A percentile compares a stretch with the other conserved stretches of the same genome.
phyloP scores from a whole-genome alignment of 495 filamentous ascomycete genomes.

The Hypoxylon perforatum region DNA sequence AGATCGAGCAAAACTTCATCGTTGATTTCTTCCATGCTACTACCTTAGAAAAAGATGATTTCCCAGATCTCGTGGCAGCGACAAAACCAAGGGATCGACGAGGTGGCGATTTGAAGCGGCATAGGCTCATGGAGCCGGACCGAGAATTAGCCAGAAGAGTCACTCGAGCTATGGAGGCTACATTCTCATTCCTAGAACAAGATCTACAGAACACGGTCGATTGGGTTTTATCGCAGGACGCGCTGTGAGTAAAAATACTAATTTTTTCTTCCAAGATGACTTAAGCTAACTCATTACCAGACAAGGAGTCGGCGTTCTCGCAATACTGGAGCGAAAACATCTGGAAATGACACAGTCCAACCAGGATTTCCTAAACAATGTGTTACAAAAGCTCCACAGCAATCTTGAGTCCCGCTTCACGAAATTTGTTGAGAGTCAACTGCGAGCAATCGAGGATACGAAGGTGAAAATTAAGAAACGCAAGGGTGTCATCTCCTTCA shows the following conservation, averaged over 20 bases:
- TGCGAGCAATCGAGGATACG: slow-evolving; percentile 96
- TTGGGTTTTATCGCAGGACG: slow-evolving; percentile 83
- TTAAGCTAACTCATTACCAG: slow-evolving; percentile 50
- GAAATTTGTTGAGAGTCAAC: slow-evolving; percentile 93
- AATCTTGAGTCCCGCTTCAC: slow-evolving; percentile 80
- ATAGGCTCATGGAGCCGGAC: slow-evolving; percentile 84
- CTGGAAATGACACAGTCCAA: slow-evolving; percentile 83
- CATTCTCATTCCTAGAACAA: slow-evolving; percentile 82
- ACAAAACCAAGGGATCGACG: slow-evolving; percentile 73
- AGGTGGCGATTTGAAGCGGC: slow-evolving; percentile 74
- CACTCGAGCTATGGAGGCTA: slow-evolving; percentile 83
- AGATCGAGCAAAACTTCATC: slow-evolving; percentile 93
- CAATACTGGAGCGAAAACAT: slow-evolving; percentile 80
- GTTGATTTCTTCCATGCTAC: slow-evolving; percentile 92
- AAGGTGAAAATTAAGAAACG: slow-evolving; percentile 99
- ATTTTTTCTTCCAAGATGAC: neutral
- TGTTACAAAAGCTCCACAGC: slow-evolving; percentile 81
- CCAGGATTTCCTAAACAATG: slow-evolving; percentile 87
- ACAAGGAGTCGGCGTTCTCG: slow-evolving; percentile 90
- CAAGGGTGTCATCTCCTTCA: slow-evolving; percentile 94
- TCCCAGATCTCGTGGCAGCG: slow-evolving; percentile 77
- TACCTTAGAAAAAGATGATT: slow-evolving; percentile 80
- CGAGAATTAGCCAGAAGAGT: slow-evolving; percentile 82
- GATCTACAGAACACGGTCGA: slow-evolving; percentile 85
- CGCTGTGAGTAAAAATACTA: slow-evolving; percentile 69